These are phyloP conservation scores for Veloboletus limbatus DNA, from an alignment of 1,284 basidiomycete genomes.

Conservation along the genomic window DNA sequence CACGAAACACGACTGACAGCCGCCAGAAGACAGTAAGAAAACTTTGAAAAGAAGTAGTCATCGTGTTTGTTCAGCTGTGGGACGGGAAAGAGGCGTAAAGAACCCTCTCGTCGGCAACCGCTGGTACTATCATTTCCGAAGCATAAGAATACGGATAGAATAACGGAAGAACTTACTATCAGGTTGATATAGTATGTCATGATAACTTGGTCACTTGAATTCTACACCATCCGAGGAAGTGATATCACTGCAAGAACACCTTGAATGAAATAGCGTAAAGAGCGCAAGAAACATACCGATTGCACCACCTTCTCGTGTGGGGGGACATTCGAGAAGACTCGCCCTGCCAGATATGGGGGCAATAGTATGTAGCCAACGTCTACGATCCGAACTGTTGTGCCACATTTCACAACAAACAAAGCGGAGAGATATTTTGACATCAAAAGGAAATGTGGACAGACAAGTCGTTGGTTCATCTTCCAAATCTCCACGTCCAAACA, in stretches of 20 bases:
- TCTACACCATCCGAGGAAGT: conserved; percentile 16
- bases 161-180: conserved; percentile 14
- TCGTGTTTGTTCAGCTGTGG: conserved; percentile 1
- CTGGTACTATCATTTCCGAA: conserved; percentile 27
- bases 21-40: conserved; percentile 16
- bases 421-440: conserved; percentile 19
- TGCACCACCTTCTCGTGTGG: conserved; percentile 19
- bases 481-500: conserved; percentile 1
- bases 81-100: conserved; percentile 8
- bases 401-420: conserved; percentile 37
- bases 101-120: conserved; percentile 15
- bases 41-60: conserved; percentile 10
- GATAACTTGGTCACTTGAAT: conserved; percentile 7
- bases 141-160: conserved; percentile 25
- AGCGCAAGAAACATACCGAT: conserved; percentile 24
- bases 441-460: conserved; percentile 22
- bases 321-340: conserved; percentile 21
- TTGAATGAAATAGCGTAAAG: conserved; percentile 28
- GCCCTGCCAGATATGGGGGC: conserved; percentile 18
- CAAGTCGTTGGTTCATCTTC: conserved; percentile 7
- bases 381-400: conserved; percentile 17
- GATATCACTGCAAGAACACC: conserved; percentile 11
- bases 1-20: conserved; percentile 1
- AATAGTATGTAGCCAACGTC: conserved; percentile 21
- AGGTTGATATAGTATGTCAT: conserved; percentile 8